Conservation (phyloP, 1,284 basidiomycete genomes). For the Fistulina hepatica region DNA sequence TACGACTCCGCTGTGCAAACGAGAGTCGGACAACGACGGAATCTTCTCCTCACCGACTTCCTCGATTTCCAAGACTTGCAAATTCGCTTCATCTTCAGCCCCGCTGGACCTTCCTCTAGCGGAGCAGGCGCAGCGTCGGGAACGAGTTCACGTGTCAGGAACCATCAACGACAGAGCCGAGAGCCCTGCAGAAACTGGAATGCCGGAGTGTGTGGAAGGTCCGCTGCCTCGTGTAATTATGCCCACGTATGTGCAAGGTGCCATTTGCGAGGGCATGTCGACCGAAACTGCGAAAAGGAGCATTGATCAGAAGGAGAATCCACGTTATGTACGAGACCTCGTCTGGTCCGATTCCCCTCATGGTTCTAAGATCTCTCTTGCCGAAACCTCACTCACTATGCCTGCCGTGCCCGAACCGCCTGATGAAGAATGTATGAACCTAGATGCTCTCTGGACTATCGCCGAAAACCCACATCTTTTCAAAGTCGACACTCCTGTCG, state of each 20-base stretch:
- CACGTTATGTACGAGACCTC: constrained; percentile 13
- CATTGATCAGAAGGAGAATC: constrained; percentile 4
- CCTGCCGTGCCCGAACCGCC: constrained; percentile 14
- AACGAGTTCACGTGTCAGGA: no score
- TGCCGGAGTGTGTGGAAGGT: background rate
- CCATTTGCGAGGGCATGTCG: no score
- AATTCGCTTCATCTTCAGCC: no score
- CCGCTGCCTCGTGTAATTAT: constrained; percentile 8
- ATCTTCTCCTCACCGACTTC: constrained; percentile 18
- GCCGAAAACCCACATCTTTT: constrained; percentile 21
- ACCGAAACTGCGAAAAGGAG: no score
- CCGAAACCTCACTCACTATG: constrained; percentile 16
- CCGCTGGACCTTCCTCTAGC: no score
- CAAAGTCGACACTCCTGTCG: constrained; percentile 26
- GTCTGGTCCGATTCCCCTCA: constrained; percentile 11
- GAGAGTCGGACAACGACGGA: constrained; percentile 15
- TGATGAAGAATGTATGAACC: constrained; percentile 10
- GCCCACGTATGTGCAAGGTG: constrained; percentile 14
- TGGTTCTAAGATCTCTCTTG: no score
- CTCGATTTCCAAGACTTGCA: constrained; percentile 8
- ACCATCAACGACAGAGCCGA: no score
- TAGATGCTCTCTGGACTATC: constrained; percentile 15
- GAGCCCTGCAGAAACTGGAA: background rate
- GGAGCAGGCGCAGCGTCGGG: no score
- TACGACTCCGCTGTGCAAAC: constrained; percentile 22